phyloP scores from a whole-genome alignment of 257 asterid species.

The Buddleja alternifolia region DNA sequence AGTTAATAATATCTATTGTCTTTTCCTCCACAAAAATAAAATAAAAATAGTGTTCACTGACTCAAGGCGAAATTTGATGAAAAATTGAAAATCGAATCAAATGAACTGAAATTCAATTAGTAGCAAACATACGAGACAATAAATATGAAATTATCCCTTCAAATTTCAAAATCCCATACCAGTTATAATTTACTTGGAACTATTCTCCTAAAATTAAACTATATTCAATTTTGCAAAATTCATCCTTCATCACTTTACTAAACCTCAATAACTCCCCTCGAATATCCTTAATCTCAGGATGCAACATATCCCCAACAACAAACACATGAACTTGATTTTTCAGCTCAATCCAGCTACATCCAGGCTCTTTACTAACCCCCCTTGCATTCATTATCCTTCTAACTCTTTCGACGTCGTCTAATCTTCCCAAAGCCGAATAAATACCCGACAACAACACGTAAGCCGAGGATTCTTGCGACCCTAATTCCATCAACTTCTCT shows the following conservation, averaged over 20 bases:
- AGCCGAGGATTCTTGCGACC: slow-evolving; percentile 80
- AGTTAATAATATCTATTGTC: too few relatives aligned
- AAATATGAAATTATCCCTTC: too few relatives aligned
- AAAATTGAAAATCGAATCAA: too few relatives aligned
- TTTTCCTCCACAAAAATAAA: too few relatives aligned
- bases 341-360: slow-evolving; percentile 92
- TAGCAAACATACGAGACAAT: too few relatives aligned
- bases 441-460: slow-evolving; percentile 81
- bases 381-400: slow-evolving; percentile 68
- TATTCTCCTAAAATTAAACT: slow-evolving; percentile 33
- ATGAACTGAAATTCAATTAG: too few relatives aligned
- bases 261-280: slow-evolving; percentile 52
- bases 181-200: not conserved
- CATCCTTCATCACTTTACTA: slow-evolving; percentile 59
- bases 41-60: too few relatives aligned
- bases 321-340: slow-evolving; percentile 77
- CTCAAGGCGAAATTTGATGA: too few relatives aligned
- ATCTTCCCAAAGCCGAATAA: slow-evolving; percentile 70
- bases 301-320: slow-evolving; percentile 77
- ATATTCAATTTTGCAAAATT: slow-evolving; percentile 34
- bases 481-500: slow-evolving; percentile 74
- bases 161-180: too few relatives aligned
- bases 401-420: slow-evolving; percentile 65
- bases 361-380: slow-evolving; percentile 82
- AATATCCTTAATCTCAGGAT: slow-evolving; percentile 59